Conservation (phyloP, 2,329 filamentous ascomycete species). For the Alternaria sp. region DNA sequence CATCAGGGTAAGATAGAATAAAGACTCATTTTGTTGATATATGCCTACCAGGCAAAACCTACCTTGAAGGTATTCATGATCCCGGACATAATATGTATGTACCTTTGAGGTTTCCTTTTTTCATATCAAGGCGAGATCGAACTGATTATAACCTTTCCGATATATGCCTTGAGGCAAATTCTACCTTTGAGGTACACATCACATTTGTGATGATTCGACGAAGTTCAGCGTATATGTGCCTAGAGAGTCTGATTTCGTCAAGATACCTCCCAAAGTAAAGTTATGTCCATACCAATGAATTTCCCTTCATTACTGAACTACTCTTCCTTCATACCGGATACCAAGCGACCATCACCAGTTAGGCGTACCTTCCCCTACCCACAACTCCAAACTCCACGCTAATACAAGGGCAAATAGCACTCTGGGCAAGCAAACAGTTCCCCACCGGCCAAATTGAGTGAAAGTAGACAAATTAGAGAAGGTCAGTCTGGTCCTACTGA, state of each 20-base stretch:
- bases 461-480: background rate
- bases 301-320: background rate
- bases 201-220: background rate
- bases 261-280: background rate
- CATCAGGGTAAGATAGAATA: too few relatives aligned
- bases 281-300: background rate
- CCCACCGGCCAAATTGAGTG: background rate
- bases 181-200: background rate
- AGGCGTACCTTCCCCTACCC: background rate
- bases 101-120: background rate
- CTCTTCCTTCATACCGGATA: background rate
- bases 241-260: background rate
- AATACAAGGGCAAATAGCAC: background rate
- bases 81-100: background rate
- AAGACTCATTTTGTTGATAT: too few relatives aligned
- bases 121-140: background rate
- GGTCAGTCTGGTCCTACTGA: background rate
- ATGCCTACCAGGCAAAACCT: too few relatives aligned
- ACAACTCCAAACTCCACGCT: slow-evolving; percentile 6
- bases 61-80: too few relatives aligned
- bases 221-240: background rate
- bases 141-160: background rate
- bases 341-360: background rate
- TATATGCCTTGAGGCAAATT: background rate
- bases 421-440: background rate